Conservation (phyloP, 768 basidiomycete species). For the Cyclocybe aegerita region DNA sequence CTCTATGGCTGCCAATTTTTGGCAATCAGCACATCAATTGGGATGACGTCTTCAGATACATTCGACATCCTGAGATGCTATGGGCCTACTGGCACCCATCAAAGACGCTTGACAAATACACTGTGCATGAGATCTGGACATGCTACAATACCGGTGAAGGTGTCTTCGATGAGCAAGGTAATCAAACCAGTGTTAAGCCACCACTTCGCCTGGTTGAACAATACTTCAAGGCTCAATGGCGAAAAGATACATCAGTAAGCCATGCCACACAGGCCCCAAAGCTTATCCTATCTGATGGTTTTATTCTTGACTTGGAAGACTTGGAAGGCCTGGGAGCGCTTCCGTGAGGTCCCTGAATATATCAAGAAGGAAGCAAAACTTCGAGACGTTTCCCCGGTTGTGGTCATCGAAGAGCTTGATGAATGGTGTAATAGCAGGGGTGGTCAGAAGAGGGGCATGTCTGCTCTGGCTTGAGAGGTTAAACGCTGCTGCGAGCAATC, state of each 20-base stretch:
- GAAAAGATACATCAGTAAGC: constrained; percentile 44
- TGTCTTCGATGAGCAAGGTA: constrained; percentile 11
- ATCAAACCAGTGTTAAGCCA: constrained; percentile 23
- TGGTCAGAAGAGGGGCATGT: not conserved
- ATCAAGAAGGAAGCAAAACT: constrained; percentile 6
- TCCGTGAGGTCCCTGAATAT: constrained; percentile 22
- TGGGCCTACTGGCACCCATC: constrained; percentile 25
- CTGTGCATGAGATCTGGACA: constrained; percentile 16
- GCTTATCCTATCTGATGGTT: constrained; percentile 27
- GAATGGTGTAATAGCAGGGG: not conserved
- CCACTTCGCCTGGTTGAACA: constrained; percentile 22
- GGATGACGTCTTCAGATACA: constrained; percentile 19
- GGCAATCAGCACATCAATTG: constrained; percentile 20
- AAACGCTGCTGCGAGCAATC: not conserved
- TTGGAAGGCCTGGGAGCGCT: constrained; percentile 20
- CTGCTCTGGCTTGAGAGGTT: not conserved
- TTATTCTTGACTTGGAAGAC: constrained; percentile 3
- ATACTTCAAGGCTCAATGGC: constrained; percentile 17
- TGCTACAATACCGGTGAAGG: constrained; percentile 18
- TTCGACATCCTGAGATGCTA: constrained; percentile 19
- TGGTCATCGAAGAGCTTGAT: constrained; percentile 7
- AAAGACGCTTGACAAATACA: constrained; percentile 19
- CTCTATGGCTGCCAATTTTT: constrained; percentile 19
- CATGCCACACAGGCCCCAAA: constrained; percentile 14
- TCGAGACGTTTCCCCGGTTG: constrained; percentile 1